Percentiles rank a stretch among this genome's conserved stretches.
These are phyloP conservation scores for Wallemia ichthyophaga DNA, from an alignment of 1,284 basidiomycete species.

Conservation along the genomic window DNA sequence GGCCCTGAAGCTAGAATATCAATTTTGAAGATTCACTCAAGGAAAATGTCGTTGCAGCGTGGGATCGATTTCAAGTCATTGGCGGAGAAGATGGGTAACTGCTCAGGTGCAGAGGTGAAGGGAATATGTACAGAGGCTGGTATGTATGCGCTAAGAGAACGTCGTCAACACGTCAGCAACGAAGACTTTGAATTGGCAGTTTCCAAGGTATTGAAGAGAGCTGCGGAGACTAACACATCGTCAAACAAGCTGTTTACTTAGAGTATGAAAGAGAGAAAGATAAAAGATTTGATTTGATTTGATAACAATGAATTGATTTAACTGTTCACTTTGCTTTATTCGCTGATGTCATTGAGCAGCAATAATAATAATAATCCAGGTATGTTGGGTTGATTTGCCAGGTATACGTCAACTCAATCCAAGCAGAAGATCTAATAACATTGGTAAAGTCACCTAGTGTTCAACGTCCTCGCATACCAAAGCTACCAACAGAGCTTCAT, in stretches of 20 bases:
- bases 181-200: conserved; percentile 98
- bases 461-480: background rate
- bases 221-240: conserved; percentile 63
- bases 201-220: conserved; percentile 80
- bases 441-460: background rate
- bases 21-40: conserved; percentile 84
- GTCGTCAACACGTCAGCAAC: conserved; percentile 84
- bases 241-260: conserved; percentile 55
- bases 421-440: background rate
- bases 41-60: conserved; percentile 96
- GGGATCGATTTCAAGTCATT: conserved; percentile 83
- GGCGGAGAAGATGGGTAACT: conserved; percentile 90
- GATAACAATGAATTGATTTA: background rate
- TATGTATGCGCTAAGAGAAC: conserved; percentile 91
- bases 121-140: conserved; percentile 97
- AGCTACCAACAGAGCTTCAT: background rate
- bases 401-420: too few relatives aligned
- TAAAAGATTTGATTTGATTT: background rate
- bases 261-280: background rate
- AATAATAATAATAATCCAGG: background rate
- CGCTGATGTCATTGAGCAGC: background rate
- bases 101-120: conserved; percentile 86
- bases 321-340: background rate
- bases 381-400: too few relatives aligned
- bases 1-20: conserved; percentile 90